Base-by-base conservation (phyloP, 768 basidiomycete genomes). In the Lyophyllum decastes region DNA sequence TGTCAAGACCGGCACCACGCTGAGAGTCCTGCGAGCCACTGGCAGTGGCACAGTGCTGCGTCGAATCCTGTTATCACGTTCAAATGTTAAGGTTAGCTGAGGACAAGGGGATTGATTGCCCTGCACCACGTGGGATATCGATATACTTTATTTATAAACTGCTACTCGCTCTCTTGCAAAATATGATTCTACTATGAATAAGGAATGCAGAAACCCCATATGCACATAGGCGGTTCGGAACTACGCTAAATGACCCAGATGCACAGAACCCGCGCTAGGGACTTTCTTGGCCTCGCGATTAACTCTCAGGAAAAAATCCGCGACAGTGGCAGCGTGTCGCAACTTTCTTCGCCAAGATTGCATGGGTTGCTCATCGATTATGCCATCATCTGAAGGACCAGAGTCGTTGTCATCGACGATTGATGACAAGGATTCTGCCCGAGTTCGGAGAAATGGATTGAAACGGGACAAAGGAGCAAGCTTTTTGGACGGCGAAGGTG, bases 341-440 rank as follows among this genome's bases (percentile, higher is more conserved):
- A 60, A 30, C 33, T 33, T 60, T 27, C 57, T 58, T 24, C 33
- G 21, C 57, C 60, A 61, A 25, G 47, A 33, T n/a, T 55, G 26
- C 2, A 14, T 6, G 14, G 22, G 25, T 16, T 58, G 35, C n/a
- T 38, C 24, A 19, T 55, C 38, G 8, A 1, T 14, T 11, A 11
- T 16, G 14, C 12, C 47, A 22, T 47, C 45, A 12, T 44, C 44
- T 2, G 49, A 40, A 26, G 49, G 12, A 14, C 16, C 25, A 19
- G 41, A 52, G 16, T n/a, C 24, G 25, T 33, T 44, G 35, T 8
- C 55, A 5, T 17, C 38, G 17, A 41, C 25, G 12, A 35, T 46
- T 12, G 54, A 55, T 10, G 44, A 33, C 34, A 45, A 22, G 5
- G 52, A 47, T 12, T 49, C 46, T 4, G 45, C 46, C 24, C 34